Conservation (phyloP, 768 basidiomycete species). For the Tylopilus intermedius region DNA sequence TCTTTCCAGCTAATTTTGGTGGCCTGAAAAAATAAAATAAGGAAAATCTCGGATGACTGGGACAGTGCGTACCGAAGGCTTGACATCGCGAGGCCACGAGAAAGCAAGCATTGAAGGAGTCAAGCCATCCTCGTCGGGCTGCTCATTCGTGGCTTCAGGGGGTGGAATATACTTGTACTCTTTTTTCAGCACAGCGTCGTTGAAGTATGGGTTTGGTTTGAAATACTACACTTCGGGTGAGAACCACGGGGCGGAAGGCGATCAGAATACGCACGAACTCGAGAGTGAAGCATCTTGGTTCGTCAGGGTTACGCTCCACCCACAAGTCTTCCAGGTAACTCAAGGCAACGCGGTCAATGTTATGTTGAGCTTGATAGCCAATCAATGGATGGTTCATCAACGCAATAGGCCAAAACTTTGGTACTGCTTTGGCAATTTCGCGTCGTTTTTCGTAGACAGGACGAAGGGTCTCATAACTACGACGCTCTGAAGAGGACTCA, state of each 20-base stretch:
- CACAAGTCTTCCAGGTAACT: conserved; percentile 83
- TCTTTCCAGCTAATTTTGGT: conserved; percentile 80
- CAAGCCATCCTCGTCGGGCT: conserved; percentile 68
- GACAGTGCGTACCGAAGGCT: conserved; percentile 49
- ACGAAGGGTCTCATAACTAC: conserved; percentile 49
- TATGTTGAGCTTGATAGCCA: conserved; percentile 63
- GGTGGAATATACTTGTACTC: conserved; percentile 69
- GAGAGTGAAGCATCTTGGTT: conserved; percentile 77
- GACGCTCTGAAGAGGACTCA: conserved; percentile 48
- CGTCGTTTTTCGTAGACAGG: conserved; percentile 73
- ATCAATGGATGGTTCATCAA: conserved; percentile 68
- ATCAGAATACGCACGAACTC: conserved; percentile 69
- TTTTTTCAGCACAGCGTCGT: conserved; percentile 71
- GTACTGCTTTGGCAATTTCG: conserved; percentile 55
- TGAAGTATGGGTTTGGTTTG: conserved; percentile 83
- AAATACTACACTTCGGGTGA: conserved; percentile 50
- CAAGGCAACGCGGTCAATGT: conserved; percentile 74
- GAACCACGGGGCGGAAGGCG: not conserved
- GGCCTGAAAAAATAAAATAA: conserved; percentile 36
- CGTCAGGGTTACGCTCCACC: conserved; percentile 66
- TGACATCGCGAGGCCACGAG: conserved; percentile 71
- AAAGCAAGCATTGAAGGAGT: conserved; percentile 77
- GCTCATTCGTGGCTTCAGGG: conserved; percentile 48
- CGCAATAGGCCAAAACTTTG: conserved; percentile 83
- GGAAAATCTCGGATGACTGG: not conserved